Base-by-base conservation (phyloP, 768 basidiomycete species). In the Cytidiella melzeri region DNA sequence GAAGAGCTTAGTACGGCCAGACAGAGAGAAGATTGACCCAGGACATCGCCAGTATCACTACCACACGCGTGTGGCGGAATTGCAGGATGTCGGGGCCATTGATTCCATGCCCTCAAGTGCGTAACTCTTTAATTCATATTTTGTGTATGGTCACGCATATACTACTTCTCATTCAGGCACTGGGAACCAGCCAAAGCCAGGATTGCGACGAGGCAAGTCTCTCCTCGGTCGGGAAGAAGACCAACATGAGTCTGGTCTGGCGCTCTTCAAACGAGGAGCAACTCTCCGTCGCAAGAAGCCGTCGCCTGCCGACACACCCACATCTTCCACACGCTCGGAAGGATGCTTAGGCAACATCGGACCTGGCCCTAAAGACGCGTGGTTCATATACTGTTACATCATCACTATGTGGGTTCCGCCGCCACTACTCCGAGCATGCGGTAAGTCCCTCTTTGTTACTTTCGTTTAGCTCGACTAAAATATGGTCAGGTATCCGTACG, bases 21-120 rank as follows among this genome's bases (percentile, higher is more conserved):
- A 99, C 67, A 74, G 95, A 50, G 94, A 96, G 73, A 92, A 94
- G 74, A 90, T 97, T 57, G 93, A 97, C 61, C 92, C 93, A 9
- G 82, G 83, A 37, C 92, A 97, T 72, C 79, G 92, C 43, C 84
- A 93, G 60, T 98, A 86, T 84, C 87, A 97, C 68, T 98, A 98
- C 69, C 82, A 90, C 47, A 81, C 76, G 50, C 92, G 89, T 67
- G 90, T 90, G 18, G 85, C 86, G 20, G 80, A 83, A 63, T 70
- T 88, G 61, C 81, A 84, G 66, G 82, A 87, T 60, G 75, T 80
- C n/a, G 70, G 70, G 27, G 75, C 76, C 36, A 73, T 89, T 5
- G 89, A 82, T 42, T 77, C 92, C 11, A 72, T 82, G 64, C 87
- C 92, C 23, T 93, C 90, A 39, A 78, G 92, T 95, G 61, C 57